Conservation (phyloP, 306 rosid species). For the Begonia fuchsioides region DNA sequence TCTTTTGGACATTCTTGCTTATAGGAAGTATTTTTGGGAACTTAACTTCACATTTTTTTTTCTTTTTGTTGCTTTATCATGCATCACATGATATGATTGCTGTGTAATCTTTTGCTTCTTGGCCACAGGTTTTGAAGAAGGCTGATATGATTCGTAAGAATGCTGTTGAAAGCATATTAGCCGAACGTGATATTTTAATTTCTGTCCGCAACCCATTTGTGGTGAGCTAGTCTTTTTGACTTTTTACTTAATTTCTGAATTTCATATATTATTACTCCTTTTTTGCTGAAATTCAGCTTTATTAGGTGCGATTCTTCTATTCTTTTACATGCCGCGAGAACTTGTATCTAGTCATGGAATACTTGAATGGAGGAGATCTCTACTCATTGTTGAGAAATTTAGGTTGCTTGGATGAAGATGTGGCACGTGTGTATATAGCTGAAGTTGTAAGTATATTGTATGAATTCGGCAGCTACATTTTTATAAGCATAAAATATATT, state of each 20-base stretch:
- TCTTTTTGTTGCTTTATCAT: no score
- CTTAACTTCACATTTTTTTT: no score
- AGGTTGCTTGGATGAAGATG: constrained; percentile 90
- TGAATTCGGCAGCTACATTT: background rate
- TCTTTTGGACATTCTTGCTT: no score
- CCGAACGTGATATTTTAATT: constrained; percentile 96
- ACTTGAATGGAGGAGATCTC: constrained; percentile 93
- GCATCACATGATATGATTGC: no score
- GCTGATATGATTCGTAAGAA: constrained; percentile 99
- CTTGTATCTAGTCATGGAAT: constrained; percentile 98
- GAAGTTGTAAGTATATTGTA: constrained; percentile 62
- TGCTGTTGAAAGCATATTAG: constrained; percentile 98
- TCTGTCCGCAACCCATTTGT: constrained; percentile 99
- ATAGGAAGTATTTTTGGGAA: no score
- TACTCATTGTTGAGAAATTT: constrained; percentile 92
- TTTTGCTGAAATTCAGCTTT: constrained; percentile 3
- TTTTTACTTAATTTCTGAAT: background rate
- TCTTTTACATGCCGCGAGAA: constrained; percentile 94
- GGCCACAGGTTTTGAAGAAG: constrained; percentile 77
- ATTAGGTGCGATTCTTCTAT: constrained; percentile 98
- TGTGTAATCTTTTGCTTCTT: constrained; percentile 3
- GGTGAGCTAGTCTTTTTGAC: constrained; percentile 61
- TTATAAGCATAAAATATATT: background rate
- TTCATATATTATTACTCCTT: no score
- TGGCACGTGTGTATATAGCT: constrained; percentile 91